Evolutionary conservation across 164 flowering plant species (phyloP).

Genomic region (Piper longum): DNA sequence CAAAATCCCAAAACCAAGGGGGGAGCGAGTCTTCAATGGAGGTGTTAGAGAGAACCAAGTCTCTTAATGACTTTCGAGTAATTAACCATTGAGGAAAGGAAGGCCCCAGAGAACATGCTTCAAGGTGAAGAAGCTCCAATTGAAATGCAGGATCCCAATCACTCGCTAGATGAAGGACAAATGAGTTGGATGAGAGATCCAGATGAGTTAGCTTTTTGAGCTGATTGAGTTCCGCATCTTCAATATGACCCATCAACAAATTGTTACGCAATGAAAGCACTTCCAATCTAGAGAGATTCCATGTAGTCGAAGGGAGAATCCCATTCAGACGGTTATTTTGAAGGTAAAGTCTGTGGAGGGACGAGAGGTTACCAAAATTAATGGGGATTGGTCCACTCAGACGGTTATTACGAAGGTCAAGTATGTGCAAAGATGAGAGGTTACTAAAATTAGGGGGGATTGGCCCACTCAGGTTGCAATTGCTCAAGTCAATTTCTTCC

Average conservation of each 20-base stretch:
- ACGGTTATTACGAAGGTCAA: background rate
- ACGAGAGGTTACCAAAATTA: background rate
- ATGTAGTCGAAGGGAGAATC: background rate
- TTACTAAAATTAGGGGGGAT: background rate
- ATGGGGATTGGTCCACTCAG: conserved; percentile 24
- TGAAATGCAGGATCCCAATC: conserved; percentile 6
- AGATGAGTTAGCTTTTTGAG: background rate
- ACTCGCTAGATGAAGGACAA: background rate
- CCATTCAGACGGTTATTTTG: background rate
- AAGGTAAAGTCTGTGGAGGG: background rate
- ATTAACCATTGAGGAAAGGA: conserved; percentile 1
- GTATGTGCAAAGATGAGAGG: background rate
- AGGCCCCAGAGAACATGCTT: background rate
- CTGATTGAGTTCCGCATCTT: background rate
- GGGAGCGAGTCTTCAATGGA: background rate
- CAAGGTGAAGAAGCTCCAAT: background rate
- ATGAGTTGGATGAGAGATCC: background rate
- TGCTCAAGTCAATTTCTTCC: no score
- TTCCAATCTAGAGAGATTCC: background rate
- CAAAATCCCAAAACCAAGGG: conserved; percentile 1
- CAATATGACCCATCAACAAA: conserved; percentile 3
- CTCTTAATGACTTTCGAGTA: background rate
- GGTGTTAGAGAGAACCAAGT: conserved; percentile 1
- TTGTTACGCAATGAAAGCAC: background rate
- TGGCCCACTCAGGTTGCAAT: background rate